These are phyloP conservation scores for Podila epigama DNA, from an alignment of 192 early-diverging fungal species.

Conservation along the genomic window DNA sequence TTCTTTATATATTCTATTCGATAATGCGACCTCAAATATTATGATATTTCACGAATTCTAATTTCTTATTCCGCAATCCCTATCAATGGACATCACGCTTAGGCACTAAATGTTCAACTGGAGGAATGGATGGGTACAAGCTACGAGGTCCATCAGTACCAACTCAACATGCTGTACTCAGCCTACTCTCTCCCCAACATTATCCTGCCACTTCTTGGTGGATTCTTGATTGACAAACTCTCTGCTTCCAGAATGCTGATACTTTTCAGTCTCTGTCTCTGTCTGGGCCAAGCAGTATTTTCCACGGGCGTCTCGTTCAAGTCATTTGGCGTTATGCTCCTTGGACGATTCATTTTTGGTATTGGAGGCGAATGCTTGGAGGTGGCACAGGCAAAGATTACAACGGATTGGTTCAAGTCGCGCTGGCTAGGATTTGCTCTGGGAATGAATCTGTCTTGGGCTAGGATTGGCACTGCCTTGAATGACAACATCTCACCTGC, in stretches of 20 bases:
- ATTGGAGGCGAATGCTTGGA: constrained; percentile 69
- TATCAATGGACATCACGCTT: too few species aligned
- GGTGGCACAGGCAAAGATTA: constrained; percentile 65
- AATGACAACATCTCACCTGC: constrained; percentile 68
- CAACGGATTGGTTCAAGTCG: constrained; percentile 67
- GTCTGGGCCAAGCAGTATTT: constrained; percentile 67
- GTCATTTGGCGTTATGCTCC: constrained; percentile 55
- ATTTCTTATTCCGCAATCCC: too few species aligned
- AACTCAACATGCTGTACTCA: constrained; percentile 55
- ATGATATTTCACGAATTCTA: too few species aligned
- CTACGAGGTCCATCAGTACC: constrained; percentile 50
- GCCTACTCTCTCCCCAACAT: constrained; percentile 50
- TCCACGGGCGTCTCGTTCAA: constrained; percentile 58
- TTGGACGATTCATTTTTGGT: constrained; percentile 69
- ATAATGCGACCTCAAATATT: too few species aligned
- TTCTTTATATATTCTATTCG: too few species aligned
- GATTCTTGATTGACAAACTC: constrained; percentile 63
- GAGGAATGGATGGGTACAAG: constrained; percentile 41
- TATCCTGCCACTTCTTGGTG: constrained; percentile 47
- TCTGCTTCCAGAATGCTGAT: constrained; percentile 59
- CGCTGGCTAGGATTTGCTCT: constrained; percentile 68
- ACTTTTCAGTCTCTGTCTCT: constrained; percentile 56
- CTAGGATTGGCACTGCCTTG: constrained; percentile 61
- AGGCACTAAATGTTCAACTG: constrained; percentile 50
- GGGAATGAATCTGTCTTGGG: constrained; percentile 58